These are phyloP conservation scores for Rugosomyces carneus DNA, from an alignment of 1,284 basidiomycete genomes.

Conservation along the genomic window DNA sequence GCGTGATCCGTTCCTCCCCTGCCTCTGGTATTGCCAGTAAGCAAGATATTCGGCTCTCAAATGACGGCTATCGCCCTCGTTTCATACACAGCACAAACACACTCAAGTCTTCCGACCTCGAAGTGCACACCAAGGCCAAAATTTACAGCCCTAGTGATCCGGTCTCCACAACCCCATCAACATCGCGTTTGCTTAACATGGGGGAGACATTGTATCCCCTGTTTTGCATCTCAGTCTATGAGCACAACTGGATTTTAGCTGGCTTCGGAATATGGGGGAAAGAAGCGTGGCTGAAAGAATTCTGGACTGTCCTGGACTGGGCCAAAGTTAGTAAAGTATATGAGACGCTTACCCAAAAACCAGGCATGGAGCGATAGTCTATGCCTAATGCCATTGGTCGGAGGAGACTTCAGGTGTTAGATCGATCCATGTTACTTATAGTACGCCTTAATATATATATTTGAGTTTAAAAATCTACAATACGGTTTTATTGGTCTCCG, in stretches of 20 bases:
- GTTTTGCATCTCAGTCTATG: constrained; percentile 83
- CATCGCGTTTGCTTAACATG: constrained; percentile 22
- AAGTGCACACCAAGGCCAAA: not conserved
- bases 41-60: constrained; percentile 18
- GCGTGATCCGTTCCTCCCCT: constrained; percentile 24
- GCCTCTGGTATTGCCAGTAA: constrained; percentile 27
- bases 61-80: constrained; percentile 23
- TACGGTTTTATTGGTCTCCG: not conserved
- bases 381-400: not conserved
- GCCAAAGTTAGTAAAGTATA: constrained; percentile 45
- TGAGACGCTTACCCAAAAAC: not conserved
- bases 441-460: not conserved
- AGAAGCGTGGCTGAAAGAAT: constrained; percentile 83
- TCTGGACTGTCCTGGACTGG: constrained; percentile 92
- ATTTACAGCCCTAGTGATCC: not conserved
- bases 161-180: constrained; percentile 8
- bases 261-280: constrained; percentile 94
- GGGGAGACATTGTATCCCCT: constrained; percentile 70
- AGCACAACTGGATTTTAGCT: constrained; percentile 87
- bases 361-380: not conserved
- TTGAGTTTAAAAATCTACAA: not conserved
- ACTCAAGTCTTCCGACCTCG: not conserved
- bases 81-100: constrained; percentile 21
- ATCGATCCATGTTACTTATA: too few species aligned
- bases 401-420: not conserved